Evolutionary conservation across 371 early-diverging fungal genomes (phyloP), one percentile per base, ranked within the genome.

Genomic region (Mucor lusitanicus): DNA sequence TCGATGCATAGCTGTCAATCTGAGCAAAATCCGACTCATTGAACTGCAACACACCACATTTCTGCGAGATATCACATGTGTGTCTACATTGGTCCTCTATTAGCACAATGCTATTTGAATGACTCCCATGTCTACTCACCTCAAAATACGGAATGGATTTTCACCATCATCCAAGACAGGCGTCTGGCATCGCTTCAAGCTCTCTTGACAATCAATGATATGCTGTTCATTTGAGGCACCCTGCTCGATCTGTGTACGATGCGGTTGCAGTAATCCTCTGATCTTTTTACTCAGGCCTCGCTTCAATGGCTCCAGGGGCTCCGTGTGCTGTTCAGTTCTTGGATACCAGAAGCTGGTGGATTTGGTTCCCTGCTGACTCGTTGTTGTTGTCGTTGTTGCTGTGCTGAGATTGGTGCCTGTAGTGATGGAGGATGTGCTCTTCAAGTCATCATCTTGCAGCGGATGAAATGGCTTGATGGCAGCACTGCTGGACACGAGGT

Each of bases 1-100:
- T 84, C 32, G 83, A 73, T 6, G 86, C 86, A 39, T 86, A 82
- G 6, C 78, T 80, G 64, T 88, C 87, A 13, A 86, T 75, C 55
- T 85, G 86, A 3, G 30, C 62, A 71, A 86, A 85, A 32, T 81
- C 79, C 28, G 64, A 19, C 12, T 76, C 70, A n/a, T 63, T 42
- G 50, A 75, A 73, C 17, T 59, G 39, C 39, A 72, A 46, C 1
- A 23, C 2, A 23, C 37, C 39, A 6, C 37, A 37, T 15, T 37
- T 59, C 37, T 21, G 40, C 1, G 42, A 55, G 9, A 23, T 39
- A 17, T 37, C 21, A 7, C 37, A 15, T 54, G 54, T 53, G 9
- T 63, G 63, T 19, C 54, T 63, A 27, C 12, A 21, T 1, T 25
- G 17, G 13, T 27, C 17, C 13, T n/a, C 17, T 3, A 46, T 46